Percentiles rank a stretch among this genome's conserved stretches.
These are phyloP conservation scores for Hypoxylon sp. DNA, from an alignment of 2,329 filamentous ascomycete genomes.

Conservation along the genomic window DNA sequence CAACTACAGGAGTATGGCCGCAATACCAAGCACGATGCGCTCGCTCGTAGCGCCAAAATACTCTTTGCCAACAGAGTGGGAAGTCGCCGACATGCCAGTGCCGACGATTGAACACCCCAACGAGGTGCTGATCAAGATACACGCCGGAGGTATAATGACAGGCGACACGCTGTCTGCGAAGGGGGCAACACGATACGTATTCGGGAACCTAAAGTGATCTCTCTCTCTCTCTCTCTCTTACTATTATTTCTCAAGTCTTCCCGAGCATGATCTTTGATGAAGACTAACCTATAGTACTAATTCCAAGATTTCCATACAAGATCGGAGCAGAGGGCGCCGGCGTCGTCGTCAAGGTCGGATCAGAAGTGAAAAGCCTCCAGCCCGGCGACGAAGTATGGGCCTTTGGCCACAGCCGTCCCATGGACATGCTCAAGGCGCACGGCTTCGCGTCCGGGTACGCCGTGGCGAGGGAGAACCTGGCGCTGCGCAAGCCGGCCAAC, in stretches of 20 bases:
- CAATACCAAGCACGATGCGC: conserved; percentile 53
- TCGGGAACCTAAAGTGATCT: conserved; percentile 43
- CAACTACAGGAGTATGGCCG: conserved; percentile 33
- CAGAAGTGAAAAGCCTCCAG: conserved; percentile 42
- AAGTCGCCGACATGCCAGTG: conserved; percentile 53
- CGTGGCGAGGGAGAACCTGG: conserved; percentile 47
- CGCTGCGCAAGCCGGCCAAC: conserved; percentile 46
- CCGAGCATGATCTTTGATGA: neutral
- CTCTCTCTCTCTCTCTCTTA: neutral
- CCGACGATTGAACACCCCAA: conserved; percentile 54
- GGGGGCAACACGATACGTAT: conserved; percentile 41
- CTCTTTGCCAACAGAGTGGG: conserved; percentile 50
- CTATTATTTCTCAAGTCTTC: neutral
- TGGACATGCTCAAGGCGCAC: conserved; percentile 39
- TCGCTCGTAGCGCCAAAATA: conserved; percentile 53
- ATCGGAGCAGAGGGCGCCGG: conserved; percentile 45
- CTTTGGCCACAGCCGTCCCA: conserved; percentile 45
- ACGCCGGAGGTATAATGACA: conserved; percentile 49
- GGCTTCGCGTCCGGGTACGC: conserved; percentile 55
- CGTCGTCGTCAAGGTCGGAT: conserved; percentile 44
- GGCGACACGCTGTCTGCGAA: conserved; percentile 48
- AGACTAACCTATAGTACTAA: neutral
- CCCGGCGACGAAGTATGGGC: conserved; percentile 52
- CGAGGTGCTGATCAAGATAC: conserved; percentile 54
- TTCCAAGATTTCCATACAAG: conserved; percentile 38